Base-by-base conservation (phyloP, 176 grass and related monocot species). In the Triticum turgidum region DNA sequence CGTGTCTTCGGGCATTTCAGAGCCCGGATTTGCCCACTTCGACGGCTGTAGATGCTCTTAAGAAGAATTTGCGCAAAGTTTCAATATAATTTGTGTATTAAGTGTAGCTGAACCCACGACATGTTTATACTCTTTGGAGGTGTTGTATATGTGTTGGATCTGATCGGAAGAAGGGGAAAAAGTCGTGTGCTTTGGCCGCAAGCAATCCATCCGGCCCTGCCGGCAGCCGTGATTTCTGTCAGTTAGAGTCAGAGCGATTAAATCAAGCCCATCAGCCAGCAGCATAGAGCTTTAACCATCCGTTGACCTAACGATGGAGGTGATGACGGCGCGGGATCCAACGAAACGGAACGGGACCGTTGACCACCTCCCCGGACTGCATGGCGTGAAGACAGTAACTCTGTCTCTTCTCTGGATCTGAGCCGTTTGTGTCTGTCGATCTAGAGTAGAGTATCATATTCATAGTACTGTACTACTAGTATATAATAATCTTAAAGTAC, bases 381-480 rank as follows among this genome's bases (percentile, higher is more conserved):
- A 54, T 56, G 52, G 52, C 14, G 52, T 22, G 76, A 18, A 38
- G 52, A 39, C 76, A 79, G 37, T 61, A 80, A 14, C 42, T n/a
- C 10, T 81, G 79, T 49, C 79, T 45, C 42, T 67, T 81, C 39
- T 81, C 17, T 67, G 41, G 42, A 67, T 81, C 79, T 47, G 39
- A 18, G 44, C 15, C 15, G 13, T 51, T 22, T 27, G 42, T 51
- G 41, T 25, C 71, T 71, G 11, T 22, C 20, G 47, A 51, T 51
- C 45, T 38, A 38, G 37, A 38, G 37, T 38, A 38, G 37, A 38
- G 39, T 17, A 51, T 51, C 13, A 51, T 51, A 41, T 45, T 44
- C 41, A 49, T 14, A 49, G 12, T 14, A 44, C 41, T 30, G 25
- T 25, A 25, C 25, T 25, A 25, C 25, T 25, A 25, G 25, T 25